These are phyloP conservation scores for Cryptococcus hybrid DNA, from an alignment of 1,284 basidiomycete species.

Conservation along the genomic window DNA sequence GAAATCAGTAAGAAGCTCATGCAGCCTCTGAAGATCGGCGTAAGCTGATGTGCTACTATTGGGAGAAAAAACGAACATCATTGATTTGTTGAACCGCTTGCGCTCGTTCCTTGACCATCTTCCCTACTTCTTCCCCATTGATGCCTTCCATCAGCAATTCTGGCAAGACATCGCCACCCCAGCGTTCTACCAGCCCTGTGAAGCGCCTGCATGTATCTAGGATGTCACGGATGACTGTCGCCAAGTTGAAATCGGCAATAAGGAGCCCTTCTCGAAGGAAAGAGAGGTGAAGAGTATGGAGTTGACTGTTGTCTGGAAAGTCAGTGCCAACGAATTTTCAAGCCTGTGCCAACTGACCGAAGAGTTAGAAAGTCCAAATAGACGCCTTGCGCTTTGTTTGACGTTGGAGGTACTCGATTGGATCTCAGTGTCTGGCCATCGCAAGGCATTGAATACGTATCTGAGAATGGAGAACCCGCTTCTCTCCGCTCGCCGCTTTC, in stretches of 20 bases:
- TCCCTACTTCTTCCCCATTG: constrained; percentile 60
- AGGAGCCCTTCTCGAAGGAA: constrained; percentile 76
- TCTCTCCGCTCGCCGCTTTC: neutral
- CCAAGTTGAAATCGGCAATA: constrained; percentile 64
- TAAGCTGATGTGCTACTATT: constrained; percentile 47
- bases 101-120: constrained; percentile 67
- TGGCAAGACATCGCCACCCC: constrained; percentile 88
- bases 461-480: constrained; percentile 10
- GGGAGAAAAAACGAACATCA: constrained; percentile 57
- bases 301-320: constrained; percentile 37
- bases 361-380: constrained; percentile 80
- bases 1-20: constrained; percentile 73
- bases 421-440: constrained; percentile 16
- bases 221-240: constrained; percentile 65
- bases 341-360: constrained; percentile 50
- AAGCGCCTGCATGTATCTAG: constrained; percentile 80
- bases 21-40: constrained; percentile 49
- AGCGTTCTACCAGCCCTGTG: constrained; percentile 77
- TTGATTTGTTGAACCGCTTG: constrained; percentile 67
- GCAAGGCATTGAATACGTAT: constrained; percentile 6
- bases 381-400: constrained; percentile 21
- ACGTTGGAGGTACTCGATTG: constrained; percentile 23
- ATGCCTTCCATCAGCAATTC: constrained; percentile 72
- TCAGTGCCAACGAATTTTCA: neutral
- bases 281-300: constrained; percentile 78